phyloP scores from a whole-genome alignment of 495 filamentous ascomycete genomes.

The Peziza echinospora region DNA sequence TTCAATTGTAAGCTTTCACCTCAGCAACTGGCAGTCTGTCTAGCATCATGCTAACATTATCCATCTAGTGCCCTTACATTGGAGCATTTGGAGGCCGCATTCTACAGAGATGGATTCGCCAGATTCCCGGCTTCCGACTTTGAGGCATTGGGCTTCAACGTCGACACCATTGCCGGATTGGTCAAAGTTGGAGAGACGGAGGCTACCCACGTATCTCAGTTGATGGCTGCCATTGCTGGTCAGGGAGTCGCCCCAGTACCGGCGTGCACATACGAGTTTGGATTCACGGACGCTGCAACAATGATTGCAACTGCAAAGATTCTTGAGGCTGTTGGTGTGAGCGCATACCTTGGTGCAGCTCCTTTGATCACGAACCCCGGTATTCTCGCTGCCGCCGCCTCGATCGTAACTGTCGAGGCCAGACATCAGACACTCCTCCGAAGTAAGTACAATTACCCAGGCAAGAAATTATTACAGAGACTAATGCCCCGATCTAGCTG shows the following conservation, averaged over 20 bases:
- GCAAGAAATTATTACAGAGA: not conserved
- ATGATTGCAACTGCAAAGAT: slow-evolving; percentile 39
- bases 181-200: slow-evolving; percentile 32
- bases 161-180: slow-evolving; percentile 27
- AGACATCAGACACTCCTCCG: slow-evolving; percentile 41
- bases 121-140: slow-evolving; percentile 39
- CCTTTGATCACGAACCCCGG: slow-evolving; percentile 30
- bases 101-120: slow-evolving; percentile 40
- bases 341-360: slow-evolving; percentile 39
- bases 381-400: slow-evolving; percentile 34
- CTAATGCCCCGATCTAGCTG: slow-evolving; percentile 7
- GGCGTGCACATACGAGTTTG: slow-evolving; percentile 41
- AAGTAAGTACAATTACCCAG: too few species aligned
- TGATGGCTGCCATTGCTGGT: slow-evolving; percentile 32
- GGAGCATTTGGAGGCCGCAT: slow-evolving; percentile 40
- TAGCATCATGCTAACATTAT: not conserved
- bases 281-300: slow-evolving; percentile 33
- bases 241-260: slow-evolving; percentile 34
- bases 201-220: slow-evolving; percentile 32
- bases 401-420: slow-evolving; percentile 38
- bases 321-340: slow-evolving; percentile 40
- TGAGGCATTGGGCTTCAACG: slow-evolving; percentile 30
- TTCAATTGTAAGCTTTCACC: slow-evolving; percentile 39
- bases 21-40: not conserved
- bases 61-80: slow-evolving; percentile 35